Conservation (phyloP, 306 rosid species). For the Gastrolobium bilobum region DNA sequence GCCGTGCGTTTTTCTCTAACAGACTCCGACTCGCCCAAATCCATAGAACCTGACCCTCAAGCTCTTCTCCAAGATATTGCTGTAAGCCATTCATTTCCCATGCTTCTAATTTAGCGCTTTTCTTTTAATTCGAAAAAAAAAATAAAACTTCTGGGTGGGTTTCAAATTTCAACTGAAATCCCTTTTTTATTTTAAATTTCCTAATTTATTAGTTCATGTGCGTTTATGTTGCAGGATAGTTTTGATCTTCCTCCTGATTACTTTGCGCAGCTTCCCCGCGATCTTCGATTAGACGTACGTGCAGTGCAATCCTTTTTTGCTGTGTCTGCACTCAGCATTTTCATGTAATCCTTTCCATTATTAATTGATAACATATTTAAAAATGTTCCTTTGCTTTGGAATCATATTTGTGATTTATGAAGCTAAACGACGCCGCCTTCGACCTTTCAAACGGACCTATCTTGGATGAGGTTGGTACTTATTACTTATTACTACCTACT, state of each 20-base stretch:
- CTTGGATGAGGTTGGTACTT: conserved; percentile 73
- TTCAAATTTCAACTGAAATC: conserved; percentile 10
- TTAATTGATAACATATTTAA: conserved; percentile 1
- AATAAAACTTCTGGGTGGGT: neutral
- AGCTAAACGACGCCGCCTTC: conserved; percentile 96
- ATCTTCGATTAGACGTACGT: conserved; percentile 91
- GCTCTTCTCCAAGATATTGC: conserved; percentile 73
- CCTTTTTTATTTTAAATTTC: neutral
- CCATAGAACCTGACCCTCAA: conserved; percentile 63
- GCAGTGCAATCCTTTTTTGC: conserved; percentile 11
- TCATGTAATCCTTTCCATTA: neutral
- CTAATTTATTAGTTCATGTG: neutral
- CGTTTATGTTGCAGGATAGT: conserved; percentile 62
- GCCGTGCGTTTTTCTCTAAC: conserved; percentile 68
- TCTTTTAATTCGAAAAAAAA: neutral
- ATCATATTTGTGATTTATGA: conserved; percentile 45
- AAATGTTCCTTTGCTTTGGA: conserved; percentile 13
- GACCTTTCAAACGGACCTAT: conserved; percentile 90
- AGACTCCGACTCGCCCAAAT: conserved; percentile 74
- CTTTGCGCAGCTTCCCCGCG: conserved; percentile 79
- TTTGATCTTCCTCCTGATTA: conserved; percentile 89
- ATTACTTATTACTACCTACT: neutral
- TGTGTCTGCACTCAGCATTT: neutral
- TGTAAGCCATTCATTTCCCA: conserved; percentile 54
- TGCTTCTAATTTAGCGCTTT: conserved; percentile 2